Conservation (phyloP, 192 early-diverging fungal genomes). For the Gryganskiella cystojenkinii region DNA sequence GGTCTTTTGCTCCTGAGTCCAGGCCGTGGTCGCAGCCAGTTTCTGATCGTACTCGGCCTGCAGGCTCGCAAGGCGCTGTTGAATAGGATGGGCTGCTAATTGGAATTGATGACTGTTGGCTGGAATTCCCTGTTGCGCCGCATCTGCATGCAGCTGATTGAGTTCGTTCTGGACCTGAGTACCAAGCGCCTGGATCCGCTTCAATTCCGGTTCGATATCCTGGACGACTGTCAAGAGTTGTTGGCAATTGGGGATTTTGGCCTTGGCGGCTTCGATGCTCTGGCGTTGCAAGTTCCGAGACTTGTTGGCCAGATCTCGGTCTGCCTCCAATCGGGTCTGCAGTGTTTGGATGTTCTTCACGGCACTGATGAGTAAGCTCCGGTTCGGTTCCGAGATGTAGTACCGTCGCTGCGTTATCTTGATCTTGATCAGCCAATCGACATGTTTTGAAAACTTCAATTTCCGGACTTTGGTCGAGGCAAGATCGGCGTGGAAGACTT, state of each 20-base stretch:
- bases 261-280: neutral
- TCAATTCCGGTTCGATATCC: neutral
- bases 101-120: slow-evolving; percentile 13
- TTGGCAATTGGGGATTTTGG: neutral
- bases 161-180: neutral
- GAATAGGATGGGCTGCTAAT: slow-evolving; percentile 4
- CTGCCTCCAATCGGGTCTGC: neutral
- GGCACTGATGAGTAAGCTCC: neutral
- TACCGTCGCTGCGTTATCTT: neutral
- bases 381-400: neutral
- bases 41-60: slow-evolving; percentile 4
- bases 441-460: neutral
- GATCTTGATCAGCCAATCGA: neutral
- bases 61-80: neutral
- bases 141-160: neutral
- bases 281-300: neutral
- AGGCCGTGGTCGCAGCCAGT: too few relatives aligned
- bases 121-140: neutral
- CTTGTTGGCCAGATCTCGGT: neutral
- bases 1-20: too few relatives aligned
- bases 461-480: slow-evolving; percentile 5
- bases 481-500: neutral
- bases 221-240: too few relatives aligned
- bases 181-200: slow-evolving; percentile 1
- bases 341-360: slow-evolving; percentile 16